These are phyloP conservation scores for Eudorina sp. DNA, from an alignment of 139 green algal genomes.

Conservation along the genomic window DNA sequence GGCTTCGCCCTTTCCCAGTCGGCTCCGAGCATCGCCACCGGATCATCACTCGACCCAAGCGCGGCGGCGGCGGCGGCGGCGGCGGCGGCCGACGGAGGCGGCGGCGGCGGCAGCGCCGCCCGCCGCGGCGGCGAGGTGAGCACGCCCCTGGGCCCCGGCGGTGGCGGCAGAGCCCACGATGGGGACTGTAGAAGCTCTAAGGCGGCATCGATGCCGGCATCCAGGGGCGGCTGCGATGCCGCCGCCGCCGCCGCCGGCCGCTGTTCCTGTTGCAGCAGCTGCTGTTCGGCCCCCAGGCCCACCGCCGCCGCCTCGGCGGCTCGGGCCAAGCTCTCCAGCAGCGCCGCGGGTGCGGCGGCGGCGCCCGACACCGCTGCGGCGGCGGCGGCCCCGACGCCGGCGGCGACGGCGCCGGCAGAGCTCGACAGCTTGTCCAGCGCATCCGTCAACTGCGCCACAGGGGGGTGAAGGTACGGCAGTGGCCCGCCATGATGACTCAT, in stretches of 20 bases:
- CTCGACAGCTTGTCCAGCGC: background rate
- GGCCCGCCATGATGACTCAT: too few species aligned
- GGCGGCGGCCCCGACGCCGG: background rate
- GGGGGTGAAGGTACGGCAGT: too few species aligned
- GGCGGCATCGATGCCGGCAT: too few species aligned
- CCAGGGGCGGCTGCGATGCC: too few species aligned
- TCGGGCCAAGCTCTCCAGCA: background rate
- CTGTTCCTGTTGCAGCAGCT: background rate
- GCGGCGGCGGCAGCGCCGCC: background rate
- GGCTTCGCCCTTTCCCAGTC: too few species aligned
- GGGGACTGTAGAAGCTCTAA: too few species aligned
- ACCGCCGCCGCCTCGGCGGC: too few species aligned
- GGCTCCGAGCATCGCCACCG: too few species aligned
- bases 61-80: too few species aligned
- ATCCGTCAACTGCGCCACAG: constrained; percentile 12
- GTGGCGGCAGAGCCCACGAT: background rate
- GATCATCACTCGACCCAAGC: too few species aligned
- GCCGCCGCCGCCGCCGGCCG: background rate
- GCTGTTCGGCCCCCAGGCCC: too few species aligned
- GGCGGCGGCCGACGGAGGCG: too few species aligned
- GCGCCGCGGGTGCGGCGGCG: background rate
- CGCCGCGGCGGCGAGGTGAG: background rate
- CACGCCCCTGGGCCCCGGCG: background rate
- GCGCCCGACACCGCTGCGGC: background rate
- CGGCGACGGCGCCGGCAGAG: background rate